Percentiles rank a stretch among this genome's conserved stretches.
Conservation (phyloP, 495 filamentous ascomycete genomes). For the Letharia columbiana region DNA sequence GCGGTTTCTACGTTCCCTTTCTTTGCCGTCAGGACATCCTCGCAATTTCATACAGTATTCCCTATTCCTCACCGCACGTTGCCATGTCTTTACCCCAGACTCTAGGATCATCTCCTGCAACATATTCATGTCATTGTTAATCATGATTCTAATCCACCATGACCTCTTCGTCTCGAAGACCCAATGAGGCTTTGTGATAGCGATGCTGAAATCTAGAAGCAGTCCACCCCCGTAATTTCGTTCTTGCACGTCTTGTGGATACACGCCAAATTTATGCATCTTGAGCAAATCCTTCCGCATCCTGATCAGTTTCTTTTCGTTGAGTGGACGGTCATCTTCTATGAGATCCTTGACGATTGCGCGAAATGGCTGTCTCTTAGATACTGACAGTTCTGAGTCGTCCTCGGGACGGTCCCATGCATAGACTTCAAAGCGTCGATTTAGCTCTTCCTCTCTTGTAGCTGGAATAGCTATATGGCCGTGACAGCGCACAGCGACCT, state of each 20-base stretch:
- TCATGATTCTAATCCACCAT: not conserved
- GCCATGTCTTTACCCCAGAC: not conserved
- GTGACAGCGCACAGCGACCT: slow-evolving; percentile 20
- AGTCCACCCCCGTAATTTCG: slow-evolving; percentile 17
- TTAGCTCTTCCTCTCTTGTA: slow-evolving; percentile 5
- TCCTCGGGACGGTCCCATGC: slow-evolving; percentile 13
- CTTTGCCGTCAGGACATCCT: not conserved
- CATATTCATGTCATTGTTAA: not conserved
- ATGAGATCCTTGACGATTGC: slow-evolving; percentile 22
- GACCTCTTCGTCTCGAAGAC: slow-evolving; percentile 10
- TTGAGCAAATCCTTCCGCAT: slow-evolving; percentile 16
- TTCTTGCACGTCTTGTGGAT: slow-evolving; percentile 10
- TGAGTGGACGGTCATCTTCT: slow-evolving; percentile 8
- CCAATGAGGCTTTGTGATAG: slow-evolving; percentile 15
- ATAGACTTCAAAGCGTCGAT: not conserved
- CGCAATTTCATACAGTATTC: slow-evolving; percentile 1
- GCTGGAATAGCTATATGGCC: slow-evolving; percentile 16
- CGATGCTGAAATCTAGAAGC: slow-evolving; percentile 20
- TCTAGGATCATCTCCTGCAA: not conserved
- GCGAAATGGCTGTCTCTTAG: slow-evolving; percentile 15
- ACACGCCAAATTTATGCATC: slow-evolving; percentile 16
- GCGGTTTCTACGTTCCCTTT: not conserved
- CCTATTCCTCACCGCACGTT: not conserved
- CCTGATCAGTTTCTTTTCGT: not conserved
- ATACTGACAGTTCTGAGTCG: slow-evolving; percentile 1